Base-by-base conservation (phyloP, 2,329 filamentous ascomycete species). In the Chrysosporium queenslandicum region DNA sequence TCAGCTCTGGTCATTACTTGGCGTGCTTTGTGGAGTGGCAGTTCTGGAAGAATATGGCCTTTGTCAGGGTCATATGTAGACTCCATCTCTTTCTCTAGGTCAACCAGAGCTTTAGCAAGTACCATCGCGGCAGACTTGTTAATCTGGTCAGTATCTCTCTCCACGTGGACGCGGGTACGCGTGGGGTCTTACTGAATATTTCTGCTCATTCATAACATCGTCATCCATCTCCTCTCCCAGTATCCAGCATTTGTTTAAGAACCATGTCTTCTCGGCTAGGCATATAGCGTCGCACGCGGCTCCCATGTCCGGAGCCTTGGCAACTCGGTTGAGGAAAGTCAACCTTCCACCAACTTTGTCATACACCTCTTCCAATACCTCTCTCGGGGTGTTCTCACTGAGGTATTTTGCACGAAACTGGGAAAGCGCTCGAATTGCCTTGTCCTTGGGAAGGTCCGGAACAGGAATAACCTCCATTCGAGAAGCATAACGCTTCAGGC, bases 201-300 rank as follows among this genome's bases (percentile, higher is more conserved):
- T 96, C 66, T 97, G 89, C 68, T 96, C 87, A 64, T 96, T 88
- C 84, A 97, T 97, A 60, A 96, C 92, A 65, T 98, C 92, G 68
- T 97, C 92, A 60, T 97, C 92, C 84, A 85, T 89, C 57, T 83
- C 82, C 55, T 71, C 74, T 16, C 86, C 86, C 1, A 90, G 74
- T 50, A 89, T 86, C 74, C 85, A 85, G 65, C 85, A 88, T 64
- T 85, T 82, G 68, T 87, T 89, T 18, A 89, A 68, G 60, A 89
- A 83, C 86, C 86, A 90, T 0, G 81, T 83, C 65, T 86, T 86
- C 63, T 90, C 86, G 36, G 76, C 78, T 32, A 79, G 72, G 61
- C 79, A 84, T 58, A 90, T 88, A 18, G 77, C 68, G 40, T 92
- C 72, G 66, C 90, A 95, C 27, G 85, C 87, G 21, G 71, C 72